These are phyloP conservation scores for Brassica carinata DNA, from an alignment of 345 rosid genomes.

Conservation along the genomic window DNA sequence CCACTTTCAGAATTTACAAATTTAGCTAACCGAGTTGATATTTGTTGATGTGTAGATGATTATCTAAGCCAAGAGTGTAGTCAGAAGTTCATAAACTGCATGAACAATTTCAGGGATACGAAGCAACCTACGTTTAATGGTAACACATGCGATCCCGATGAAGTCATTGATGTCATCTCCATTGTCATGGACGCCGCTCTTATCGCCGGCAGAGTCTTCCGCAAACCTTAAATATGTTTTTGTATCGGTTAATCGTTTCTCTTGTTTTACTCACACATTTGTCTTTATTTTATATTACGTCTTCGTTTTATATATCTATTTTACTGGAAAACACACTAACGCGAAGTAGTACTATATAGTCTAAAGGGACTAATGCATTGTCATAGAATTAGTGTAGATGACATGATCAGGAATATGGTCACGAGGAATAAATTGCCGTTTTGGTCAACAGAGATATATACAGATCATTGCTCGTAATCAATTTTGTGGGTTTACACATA, in stretches of 20 bases:
- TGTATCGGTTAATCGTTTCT: neutral
- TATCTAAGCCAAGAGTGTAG: slow-evolving; percentile 92
- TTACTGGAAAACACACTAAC: neutral
- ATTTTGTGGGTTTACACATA: neutral
- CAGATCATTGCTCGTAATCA: neutral
- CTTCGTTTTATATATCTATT: neutral
- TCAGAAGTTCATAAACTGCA: slow-evolving; percentile 69
- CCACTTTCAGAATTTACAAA: neutral
- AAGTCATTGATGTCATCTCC: slow-evolving; percentile 66
- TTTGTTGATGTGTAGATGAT: slow-evolving; percentile 51
- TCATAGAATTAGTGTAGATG: neutral
- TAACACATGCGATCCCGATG: slow-evolving; percentile 57
- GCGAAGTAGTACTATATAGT: neutral
- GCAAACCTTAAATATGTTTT: slow-evolving; percentile 53
- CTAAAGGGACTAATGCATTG: neutral
- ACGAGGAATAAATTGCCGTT: neutral
- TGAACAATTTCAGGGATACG: slow-evolving; percentile 52
- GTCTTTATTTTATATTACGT: neutral
- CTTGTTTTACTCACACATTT: neutral
- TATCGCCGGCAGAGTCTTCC: slow-evolving; percentile 81
- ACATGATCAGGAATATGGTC: neutral
- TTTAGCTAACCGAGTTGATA: neutral
- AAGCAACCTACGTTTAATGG: slow-evolving; percentile 64
- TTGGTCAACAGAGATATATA: neutral
- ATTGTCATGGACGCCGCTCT: slow-evolving; percentile 84